Percentiles rank a stretch among this genome's conserved stretches.
phyloP scores from a whole-genome alignment of 1,139 yeast species.

The Geotrichum candidum region DNA sequence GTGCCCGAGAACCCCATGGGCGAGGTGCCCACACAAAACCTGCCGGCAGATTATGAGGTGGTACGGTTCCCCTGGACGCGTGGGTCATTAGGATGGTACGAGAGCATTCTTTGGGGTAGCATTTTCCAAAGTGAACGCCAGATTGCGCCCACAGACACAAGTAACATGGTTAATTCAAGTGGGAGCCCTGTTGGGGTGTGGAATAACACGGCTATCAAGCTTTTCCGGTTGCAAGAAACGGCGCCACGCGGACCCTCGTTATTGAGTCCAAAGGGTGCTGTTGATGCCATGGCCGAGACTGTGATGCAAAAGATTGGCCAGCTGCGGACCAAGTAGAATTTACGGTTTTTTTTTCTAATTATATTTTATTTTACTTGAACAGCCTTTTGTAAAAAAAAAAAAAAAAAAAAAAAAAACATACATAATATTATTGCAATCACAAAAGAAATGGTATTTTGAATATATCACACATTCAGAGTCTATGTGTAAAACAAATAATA shows the following conservation, averaged over 20 bases:
- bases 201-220: constrained; percentile 55
- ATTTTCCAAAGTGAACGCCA: constrained; percentile 47
- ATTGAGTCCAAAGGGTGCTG: constrained; percentile 41
- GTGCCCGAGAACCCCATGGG: constrained; percentile 1
- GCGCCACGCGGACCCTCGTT: constrained; percentile 41
- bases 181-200: constrained; percentile 41
- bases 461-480: too few species aligned
- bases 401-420: too few species aligned
- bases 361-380: too few species aligned
- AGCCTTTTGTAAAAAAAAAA: too few species aligned
- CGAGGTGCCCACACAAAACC: background rate
- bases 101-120: constrained; percentile 59
- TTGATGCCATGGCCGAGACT: constrained; percentile 51
- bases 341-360: background rate
- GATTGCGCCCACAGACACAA: constrained; percentile 17
- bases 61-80: constrained; percentile 57
- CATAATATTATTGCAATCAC: too few species aligned
- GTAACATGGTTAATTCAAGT: constrained; percentile 18
- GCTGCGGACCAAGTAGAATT: constrained; percentile 15
- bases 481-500: background rate
- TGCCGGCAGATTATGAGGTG: constrained; percentile 40
- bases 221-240: constrained; percentile 51
- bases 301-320: constrained; percentile 28
- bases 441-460: too few species aligned
- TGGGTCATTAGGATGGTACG: constrained; percentile 71